Evolutionary conservation across 225 moss, liverwort and hornwort genomes (phyloP).

Genomic region (Physcomitrellopsis africana): DNA sequence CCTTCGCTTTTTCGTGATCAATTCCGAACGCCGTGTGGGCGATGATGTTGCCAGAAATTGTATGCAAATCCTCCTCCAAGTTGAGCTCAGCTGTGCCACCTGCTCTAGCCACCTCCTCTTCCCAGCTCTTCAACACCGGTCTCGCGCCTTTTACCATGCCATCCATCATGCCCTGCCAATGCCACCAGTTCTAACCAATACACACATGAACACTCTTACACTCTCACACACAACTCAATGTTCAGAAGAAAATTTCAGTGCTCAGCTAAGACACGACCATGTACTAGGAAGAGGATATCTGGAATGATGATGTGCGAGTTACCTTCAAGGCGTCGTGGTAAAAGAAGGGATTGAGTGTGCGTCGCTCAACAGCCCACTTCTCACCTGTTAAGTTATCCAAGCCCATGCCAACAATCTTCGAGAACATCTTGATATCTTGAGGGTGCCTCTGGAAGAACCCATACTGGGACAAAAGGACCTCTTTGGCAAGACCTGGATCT

Average conservation of each 20-base stretch:
- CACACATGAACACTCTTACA: too few relatives aligned
- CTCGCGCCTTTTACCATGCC: slow-evolving; percentile 45
- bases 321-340: slow-evolving; percentile 59
- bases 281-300: not conserved
- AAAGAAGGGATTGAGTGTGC: slow-evolving; percentile 57
- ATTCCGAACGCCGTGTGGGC: slow-evolving; percentile 44
- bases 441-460: slow-evolving; percentile 47
- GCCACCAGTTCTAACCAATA: not conserved
- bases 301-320: not conserved
- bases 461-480: slow-evolving; percentile 45
- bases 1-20: slow-evolving; percentile 46
- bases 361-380: slow-evolving; percentile 59
- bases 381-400: slow-evolving; percentile 49
- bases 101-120: slow-evolving; percentile 31
- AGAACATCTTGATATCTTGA: slow-evolving; percentile 38
- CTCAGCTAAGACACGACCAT: not conserved
- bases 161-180: slow-evolving; percentile 34
- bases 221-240: not conserved
- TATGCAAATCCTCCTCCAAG: slow-evolving; percentile 43
- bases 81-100: slow-evolving; percentile 41
- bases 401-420: slow-evolving; percentile 46
- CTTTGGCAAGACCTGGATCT: slow-evolving; percentile 59
- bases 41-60: slow-evolving; percentile 44
- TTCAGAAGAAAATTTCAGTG: not conserved
- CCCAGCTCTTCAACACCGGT: slow-evolving; percentile 49